Percentiles rank a stretch among this genome's conserved stretches.
Conservation (phyloP, 1,139 yeast species). For the Blastobotrys serpentis region DNA sequence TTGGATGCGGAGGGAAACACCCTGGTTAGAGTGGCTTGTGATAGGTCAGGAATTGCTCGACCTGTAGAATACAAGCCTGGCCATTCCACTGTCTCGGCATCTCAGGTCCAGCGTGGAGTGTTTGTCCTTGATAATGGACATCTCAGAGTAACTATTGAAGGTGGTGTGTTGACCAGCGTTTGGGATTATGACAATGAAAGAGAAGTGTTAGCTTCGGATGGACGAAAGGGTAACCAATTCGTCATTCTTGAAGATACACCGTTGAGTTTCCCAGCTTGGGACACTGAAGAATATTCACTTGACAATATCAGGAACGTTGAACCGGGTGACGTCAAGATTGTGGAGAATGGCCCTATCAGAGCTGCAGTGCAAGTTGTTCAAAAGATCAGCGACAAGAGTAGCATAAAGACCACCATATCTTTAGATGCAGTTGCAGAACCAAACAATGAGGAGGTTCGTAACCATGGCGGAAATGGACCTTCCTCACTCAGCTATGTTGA, state of each 20-base stretch:
- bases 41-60: slow-evolving; percentile 10
- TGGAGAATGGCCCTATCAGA: slow-evolving; percentile 56
- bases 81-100: slow-evolving; percentile 6
- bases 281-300: slow-evolving; percentile 83
- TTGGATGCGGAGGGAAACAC: slow-evolving; percentile 14
- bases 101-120: slow-evolving; percentile 37
- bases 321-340: slow-evolving; percentile 47
- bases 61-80: slow-evolving; percentile 11
- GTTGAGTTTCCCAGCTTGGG: slow-evolving; percentile 93
- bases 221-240: slow-evolving; percentile 69
- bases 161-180: slow-evolving; percentile 69
- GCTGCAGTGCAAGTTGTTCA: slow-evolving; percentile 60
- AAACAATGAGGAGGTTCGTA: slow-evolving; percentile 22
- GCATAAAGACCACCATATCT: slow-evolving; percentile 68
- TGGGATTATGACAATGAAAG: slow-evolving; percentile 59
- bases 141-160: slow-evolving; percentile 56
- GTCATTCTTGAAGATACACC: slow-evolving; percentile 88
- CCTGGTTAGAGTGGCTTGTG: slow-evolving; percentile 19
- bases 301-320: slow-evolving; percentile 59
- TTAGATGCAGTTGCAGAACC: slow-evolving; percentile 53
- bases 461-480: slow-evolving; percentile 23
- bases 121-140: slow-evolving; percentile 59
- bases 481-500: slow-evolving; percentile 41
- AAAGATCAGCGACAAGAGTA: slow-evolving; percentile 54
- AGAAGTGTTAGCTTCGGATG: slow-evolving; percentile 62